These are phyloP conservation scores for Plasmodium inui DNA, from an alignment of 169 alveolate genomes.

Conservation along the genomic window DNA sequence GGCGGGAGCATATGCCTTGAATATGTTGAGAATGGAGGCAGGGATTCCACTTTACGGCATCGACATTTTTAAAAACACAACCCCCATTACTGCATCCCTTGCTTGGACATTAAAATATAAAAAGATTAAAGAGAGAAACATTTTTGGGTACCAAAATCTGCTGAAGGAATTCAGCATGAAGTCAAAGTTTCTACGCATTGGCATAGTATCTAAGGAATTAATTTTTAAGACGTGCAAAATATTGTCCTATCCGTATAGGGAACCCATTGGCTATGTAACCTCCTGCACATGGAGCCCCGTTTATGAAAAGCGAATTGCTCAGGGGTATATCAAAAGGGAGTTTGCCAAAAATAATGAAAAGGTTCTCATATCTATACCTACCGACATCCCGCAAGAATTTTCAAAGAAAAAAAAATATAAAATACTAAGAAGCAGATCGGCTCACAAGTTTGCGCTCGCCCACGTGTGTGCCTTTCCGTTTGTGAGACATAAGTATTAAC, in stretches of 20 bases:
- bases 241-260: constrained; percentile 69
- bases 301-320: constrained; percentile 68
- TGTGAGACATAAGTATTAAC: constrained; percentile 49
- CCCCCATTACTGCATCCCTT: constrained; percentile 82
- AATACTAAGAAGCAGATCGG: constrained; percentile 63
- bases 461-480: constrained; percentile 71
- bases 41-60: constrained; percentile 80
- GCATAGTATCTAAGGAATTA: constrained; percentile 58
- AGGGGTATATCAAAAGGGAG: constrained; percentile 74
- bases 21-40: constrained; percentile 83
- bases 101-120: constrained; percentile 83
- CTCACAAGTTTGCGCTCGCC: constrained; percentile 66
- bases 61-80: constrained; percentile 80
- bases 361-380: constrained; percentile 71
- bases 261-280: constrained; percentile 69
- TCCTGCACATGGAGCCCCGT: constrained; percentile 77
- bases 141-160: constrained; percentile 80
- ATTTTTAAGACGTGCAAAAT: constrained; percentile 72
- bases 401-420: constrained; percentile 72
- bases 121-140: constrained; percentile 73
- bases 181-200: constrained; percentile 50
- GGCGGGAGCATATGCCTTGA: constrained; percentile 82
- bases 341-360: constrained; percentile 74
- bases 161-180: constrained; percentile 60
- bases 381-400: constrained; percentile 58